Evolutionary conservation across 352 stramenopile species (phyloP), one percentile per base, ranked within the genome.

Genomic region (Phytopythium litorale): DNA sequence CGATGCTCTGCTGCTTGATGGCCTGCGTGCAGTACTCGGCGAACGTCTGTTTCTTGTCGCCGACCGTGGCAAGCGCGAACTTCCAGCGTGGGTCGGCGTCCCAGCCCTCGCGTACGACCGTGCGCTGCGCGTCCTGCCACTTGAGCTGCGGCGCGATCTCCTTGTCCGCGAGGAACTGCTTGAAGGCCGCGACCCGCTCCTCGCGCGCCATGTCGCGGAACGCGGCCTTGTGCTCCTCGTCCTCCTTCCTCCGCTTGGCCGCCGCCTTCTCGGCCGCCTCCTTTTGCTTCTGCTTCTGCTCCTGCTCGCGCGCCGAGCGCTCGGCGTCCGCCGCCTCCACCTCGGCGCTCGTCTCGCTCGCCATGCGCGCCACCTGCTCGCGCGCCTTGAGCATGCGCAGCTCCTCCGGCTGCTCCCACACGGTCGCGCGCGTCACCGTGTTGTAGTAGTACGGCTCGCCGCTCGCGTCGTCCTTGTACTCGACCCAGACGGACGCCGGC

Each of bases 1-100:
- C 84, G 35, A 92, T 87, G 4, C 72, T 87, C 32, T 78, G 71
- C 48, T 82, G 74, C 46, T 93, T 93, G 59, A 84, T 74, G 0
- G 70, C 71, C 37, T 92, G 84, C 21, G 84, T 91, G 42, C 80
- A 89, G 56, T 91, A 95, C 63, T 95, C 86, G 1, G 86, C 83
- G 33, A 88, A 93, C 12, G 78, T 79, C 59, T 95, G 86, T 48
- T 95, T 95, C 71, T 92, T 92, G 42, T 95, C 84, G 15, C 86
- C 86, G 0, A 88, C 78, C 0, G 77, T 90, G 1, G 65, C 62
- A 13, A 93, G 58, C 11, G 82, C 81, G 55, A 84, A 89, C 46
- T 76, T 78, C 82, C 82, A 95, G 7, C 80, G 71, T 4, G 82
- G 76, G 58, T 92, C 84, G 13, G 70, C 79, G 16, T 81, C 67